A percentile compares a stretch with the other conserved stretches of the same genome.
Evolutionary conservation across 768 basidiomycete genomes (phyloP).

Genomic region (Goffeauzyma gilvescens): DNA sequence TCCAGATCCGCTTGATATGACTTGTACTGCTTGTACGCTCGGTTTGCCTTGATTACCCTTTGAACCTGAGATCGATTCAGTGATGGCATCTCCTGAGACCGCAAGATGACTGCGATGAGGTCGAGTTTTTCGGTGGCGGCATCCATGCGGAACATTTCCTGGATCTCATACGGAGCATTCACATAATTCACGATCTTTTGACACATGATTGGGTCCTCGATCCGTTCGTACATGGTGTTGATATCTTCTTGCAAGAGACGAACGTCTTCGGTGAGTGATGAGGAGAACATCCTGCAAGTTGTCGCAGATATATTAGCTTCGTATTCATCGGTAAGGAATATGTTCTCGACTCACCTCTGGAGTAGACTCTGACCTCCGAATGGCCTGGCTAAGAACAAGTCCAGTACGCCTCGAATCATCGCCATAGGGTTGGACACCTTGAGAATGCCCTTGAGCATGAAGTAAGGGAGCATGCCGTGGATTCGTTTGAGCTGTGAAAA

Average conservation of each 20-base stretch:
- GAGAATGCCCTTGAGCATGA: conserved; percentile 77
- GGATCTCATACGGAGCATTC: conserved; percentile 70
- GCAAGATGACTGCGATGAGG: conserved; percentile 57
- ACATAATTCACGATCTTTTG: conserved; percentile 74
- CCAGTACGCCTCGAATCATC: conserved; percentile 86
- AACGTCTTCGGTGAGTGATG: conserved; percentile 75
- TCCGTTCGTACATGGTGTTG: conserved; percentile 63
- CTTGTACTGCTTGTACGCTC: conserved; percentile 60
- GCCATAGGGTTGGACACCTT: conserved; percentile 85
- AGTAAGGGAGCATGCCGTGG: conserved; percentile 94
- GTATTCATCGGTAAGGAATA: neutral
- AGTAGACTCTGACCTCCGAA: conserved; percentile 84
- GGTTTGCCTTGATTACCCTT: conserved; percentile 55
- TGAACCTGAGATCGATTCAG: conserved; percentile 62
- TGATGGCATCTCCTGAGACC: conserved; percentile 54
- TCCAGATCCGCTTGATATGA: conserved; percentile 41
- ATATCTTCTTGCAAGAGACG: conserved; percentile 70
- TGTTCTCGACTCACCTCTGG: conserved; percentile 44
- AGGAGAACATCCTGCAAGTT: conserved; percentile 69
- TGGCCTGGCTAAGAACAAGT: conserved; percentile 88
- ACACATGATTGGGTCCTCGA: conserved; percentile 71
- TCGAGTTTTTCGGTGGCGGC: conserved; percentile 51
- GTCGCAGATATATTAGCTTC: neutral
- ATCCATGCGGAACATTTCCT: conserved; percentile 58
- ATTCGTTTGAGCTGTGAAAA: conserved; percentile 74